These are phyloP conservation scores for Pleurotus giganteus DNA, from an alignment of 768 basidiomycete genomes.

Conservation along the genomic window DNA sequence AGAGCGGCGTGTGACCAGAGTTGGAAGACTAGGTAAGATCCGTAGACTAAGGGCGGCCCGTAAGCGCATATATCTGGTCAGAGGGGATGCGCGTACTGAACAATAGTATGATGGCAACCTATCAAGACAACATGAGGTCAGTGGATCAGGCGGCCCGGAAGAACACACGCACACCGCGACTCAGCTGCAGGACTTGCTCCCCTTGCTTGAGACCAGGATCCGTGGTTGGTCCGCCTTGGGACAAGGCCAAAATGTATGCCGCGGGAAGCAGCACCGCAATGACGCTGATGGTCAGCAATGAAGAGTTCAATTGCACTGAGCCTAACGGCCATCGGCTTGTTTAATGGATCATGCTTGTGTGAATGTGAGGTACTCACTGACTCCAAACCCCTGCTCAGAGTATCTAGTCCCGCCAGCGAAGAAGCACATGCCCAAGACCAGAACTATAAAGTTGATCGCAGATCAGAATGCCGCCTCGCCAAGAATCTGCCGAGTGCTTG, in stretches of 20 bases:
- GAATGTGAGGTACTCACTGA: conserved; percentile 52
- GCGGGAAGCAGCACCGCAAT: conserved; percentile 78
- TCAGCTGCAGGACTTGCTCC: conserved; percentile 58
- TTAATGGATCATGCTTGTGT: neutral
- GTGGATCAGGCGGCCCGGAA: neutral
- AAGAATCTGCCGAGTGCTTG: conserved; percentile 11
- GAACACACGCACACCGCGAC: conserved; percentile 62
- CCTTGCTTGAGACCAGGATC: conserved; percentile 30
- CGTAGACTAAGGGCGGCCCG: conserved; percentile 51
- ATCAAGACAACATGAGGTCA: conserved; percentile 1
- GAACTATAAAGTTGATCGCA: conserved; percentile 39
- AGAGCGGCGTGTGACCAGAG: conserved; percentile 71
- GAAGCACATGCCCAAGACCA: conserved; percentile 89
- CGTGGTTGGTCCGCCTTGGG: conserved; percentile 15
- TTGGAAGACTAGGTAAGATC: conserved; percentile 72
- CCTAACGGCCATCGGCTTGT: conserved; percentile 24
- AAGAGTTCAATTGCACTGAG: conserved; percentile 71
- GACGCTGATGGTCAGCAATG: conserved; percentile 74
- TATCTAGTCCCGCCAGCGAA: conserved; percentile 79
- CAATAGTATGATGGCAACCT: conserved; percentile 77
- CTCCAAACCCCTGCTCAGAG: conserved; percentile 77
- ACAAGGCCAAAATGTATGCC: conserved; percentile 58
- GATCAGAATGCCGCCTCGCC: neutral
- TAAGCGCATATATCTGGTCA: neutral
- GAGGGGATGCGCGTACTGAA: conserved; percentile 48